Evolutionary conservation across 495 filamentous ascomycete species (phyloP).

Genomic region (Letharia columbiana): DNA sequence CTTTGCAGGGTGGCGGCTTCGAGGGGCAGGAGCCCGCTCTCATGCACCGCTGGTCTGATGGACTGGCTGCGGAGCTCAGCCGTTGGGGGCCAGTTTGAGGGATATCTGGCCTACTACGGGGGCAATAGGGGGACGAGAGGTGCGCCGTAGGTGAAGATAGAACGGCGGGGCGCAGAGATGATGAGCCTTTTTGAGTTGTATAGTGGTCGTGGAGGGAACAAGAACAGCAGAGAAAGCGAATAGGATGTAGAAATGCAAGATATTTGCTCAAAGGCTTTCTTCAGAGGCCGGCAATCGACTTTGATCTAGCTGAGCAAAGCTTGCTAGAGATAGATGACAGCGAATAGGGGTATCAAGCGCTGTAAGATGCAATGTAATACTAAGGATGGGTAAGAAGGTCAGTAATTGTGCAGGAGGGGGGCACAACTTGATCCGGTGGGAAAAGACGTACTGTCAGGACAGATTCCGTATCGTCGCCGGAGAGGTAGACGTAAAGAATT

Average conservation of each 20-base stretch:
- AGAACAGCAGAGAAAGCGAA: background rate
- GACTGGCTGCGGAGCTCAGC: too few species aligned
- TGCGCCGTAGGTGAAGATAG: too few species aligned
- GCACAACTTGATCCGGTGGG: background rate
- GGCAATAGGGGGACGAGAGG: too few species aligned
- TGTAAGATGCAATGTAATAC: slow-evolving; percentile 56
- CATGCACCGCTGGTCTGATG: too few species aligned
- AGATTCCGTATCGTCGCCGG: slow-evolving; percentile 58
- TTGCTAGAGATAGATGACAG: background rate
- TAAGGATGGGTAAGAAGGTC: slow-evolving; percentile 19
- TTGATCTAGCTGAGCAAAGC: background rate
- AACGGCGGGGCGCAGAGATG: too few species aligned
- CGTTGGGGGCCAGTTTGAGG: too few species aligned
- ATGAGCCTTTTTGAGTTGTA: too few species aligned
- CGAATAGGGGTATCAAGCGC: slow-evolving; percentile 14
- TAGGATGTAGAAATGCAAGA: background rate
- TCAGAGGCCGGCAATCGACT: too few species aligned
- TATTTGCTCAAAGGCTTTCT: background rate
- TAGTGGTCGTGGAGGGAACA: too few species aligned
- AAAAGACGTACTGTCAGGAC: slow-evolving; percentile 57
- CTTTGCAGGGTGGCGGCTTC: too few species aligned
- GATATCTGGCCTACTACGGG: too few species aligned
- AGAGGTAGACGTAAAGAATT: slow-evolving; percentile 86
- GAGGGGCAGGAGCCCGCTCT: too few species aligned
- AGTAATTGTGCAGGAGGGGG: background rate